Conservation (phyloP, 495 filamentous ascomycete genomes). For the Lichenothelia convexa region DNA sequence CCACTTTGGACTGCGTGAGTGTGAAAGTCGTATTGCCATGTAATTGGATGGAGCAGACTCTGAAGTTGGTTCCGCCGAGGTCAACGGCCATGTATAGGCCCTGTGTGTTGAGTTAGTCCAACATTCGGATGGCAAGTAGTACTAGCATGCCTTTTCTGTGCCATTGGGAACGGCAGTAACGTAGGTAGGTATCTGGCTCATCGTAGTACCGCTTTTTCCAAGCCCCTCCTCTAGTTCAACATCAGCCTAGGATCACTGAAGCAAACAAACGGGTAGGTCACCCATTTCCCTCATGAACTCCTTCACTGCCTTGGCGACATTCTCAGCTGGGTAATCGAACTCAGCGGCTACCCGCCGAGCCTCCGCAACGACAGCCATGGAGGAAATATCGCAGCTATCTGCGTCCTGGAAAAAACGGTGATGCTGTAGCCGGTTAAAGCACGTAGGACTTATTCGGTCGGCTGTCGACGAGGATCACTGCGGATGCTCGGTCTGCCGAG, state of each 20-base stretch:
- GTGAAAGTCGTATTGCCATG: conserved; percentile 86
- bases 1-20: conserved; percentile 76
- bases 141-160: conserved; percentile 60
- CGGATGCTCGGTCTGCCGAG: too few species aligned
- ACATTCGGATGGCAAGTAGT: conserved; percentile 8
- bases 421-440: too few species aligned
- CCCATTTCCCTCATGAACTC: conserved; percentile 77
- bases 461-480: too few species aligned
- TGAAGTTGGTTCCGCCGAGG: conserved; percentile 92
- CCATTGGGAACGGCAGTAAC: conserved; percentile 93
- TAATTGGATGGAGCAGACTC: conserved; percentile 83
- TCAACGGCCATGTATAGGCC: conserved; percentile 93
- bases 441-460: too few species aligned
- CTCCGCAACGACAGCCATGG: conserved; percentile 48
- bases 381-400: too few species aligned
- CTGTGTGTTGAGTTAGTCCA: conserved; percentile 24
- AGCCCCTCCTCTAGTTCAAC: conserved; percentile 66
- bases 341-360: conserved; percentile 62
- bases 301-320: conserved; percentile 59
- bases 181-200: conserved; percentile 94
- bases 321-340: conserved; percentile 68
- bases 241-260: too few species aligned
- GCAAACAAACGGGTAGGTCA: conserved; percentile 27
- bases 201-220: conserved; percentile 51
- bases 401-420: too few species aligned